phyloP scores from a whole-genome alignment of 2,329 filamentous ascomycete genomes.

The Xylaria multiplex region DNA sequence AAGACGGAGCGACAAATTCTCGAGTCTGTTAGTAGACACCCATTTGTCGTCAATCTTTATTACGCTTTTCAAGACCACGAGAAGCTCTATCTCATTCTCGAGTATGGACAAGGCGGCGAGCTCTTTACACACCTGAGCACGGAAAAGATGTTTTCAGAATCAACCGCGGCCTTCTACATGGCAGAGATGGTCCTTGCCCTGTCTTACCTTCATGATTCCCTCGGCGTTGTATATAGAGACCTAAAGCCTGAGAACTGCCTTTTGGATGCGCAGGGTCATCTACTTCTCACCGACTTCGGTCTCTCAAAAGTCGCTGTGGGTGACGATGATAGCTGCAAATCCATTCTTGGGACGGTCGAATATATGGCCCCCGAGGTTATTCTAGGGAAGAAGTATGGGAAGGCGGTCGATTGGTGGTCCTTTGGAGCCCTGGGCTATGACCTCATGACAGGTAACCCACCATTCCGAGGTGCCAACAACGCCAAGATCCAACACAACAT shows the following conservation, averaged over 20 bases:
- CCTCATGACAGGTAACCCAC: constrained; percentile 89
- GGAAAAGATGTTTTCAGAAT: constrained; percentile 94
- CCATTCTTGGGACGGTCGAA: constrained; percentile 92
- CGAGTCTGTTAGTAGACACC: constrained; percentile 94
- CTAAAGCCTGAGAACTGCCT: constrained; percentile 98
- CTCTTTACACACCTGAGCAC: constrained; percentile 94
- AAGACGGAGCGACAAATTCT: constrained; percentile 96
- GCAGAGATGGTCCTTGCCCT: constrained; percentile 96
- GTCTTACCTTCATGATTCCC: constrained; percentile 88
- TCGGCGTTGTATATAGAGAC: constrained; percentile 96
- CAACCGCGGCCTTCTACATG: constrained; percentile 95
- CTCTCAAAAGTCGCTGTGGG: constrained; percentile 93
- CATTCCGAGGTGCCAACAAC: constrained; percentile 90
- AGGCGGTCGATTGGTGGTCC: constrained; percentile 98
- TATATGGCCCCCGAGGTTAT: constrained; percentile 99
- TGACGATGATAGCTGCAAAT: constrained; percentile 77
- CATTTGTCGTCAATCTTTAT: constrained; percentile 97
- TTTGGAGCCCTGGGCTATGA: constrained; percentile 93
- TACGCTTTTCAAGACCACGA: constrained; percentile 99
- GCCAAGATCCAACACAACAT: constrained; percentile 97
- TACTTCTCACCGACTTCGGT: constrained; percentile 95
- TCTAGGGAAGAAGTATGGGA: constrained; percentile 86
- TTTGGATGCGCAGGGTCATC: constrained; percentile 87
- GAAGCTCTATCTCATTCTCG: constrained; percentile 95
- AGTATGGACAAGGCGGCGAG: constrained; percentile 97